Conservation (phyloP, 1,139 yeast genomes). For the Yamadazyma diospyri region DNA sequence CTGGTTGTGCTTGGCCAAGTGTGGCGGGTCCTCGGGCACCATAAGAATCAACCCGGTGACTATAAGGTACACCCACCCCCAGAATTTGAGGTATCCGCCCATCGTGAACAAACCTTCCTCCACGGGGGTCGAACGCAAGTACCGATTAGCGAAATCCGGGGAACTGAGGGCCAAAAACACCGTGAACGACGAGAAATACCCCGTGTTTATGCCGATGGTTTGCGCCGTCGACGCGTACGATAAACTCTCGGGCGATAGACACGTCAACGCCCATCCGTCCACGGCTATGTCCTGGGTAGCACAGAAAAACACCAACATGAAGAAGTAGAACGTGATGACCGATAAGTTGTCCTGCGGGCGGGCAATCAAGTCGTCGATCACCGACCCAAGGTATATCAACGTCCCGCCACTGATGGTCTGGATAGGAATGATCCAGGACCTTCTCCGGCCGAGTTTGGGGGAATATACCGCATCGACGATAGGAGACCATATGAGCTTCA, state of each 20-base stretch:
- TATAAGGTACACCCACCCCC: slow-evolving; percentile 70
- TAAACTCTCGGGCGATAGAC: slow-evolving; percentile 71
- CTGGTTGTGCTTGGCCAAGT: slow-evolving; percentile 39
- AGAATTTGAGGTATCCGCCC: slow-evolving; percentile 69
- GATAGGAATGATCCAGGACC: slow-evolving; percentile 93
- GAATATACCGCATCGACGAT: slow-evolving; percentile 84
- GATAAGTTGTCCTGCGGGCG: slow-evolving; percentile 54
- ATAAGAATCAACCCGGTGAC: slow-evolving; percentile 63
- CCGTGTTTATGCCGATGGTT: slow-evolving; percentile 89
- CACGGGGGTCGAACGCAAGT: slow-evolving; percentile 58
- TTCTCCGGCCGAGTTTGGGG: slow-evolving; percentile 69
- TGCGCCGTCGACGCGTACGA: slow-evolving; percentile 98
- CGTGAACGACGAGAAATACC: slow-evolving; percentile 88
- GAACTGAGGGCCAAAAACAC: slow-evolving; percentile 88
- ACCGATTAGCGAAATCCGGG: slow-evolving; percentile 87
- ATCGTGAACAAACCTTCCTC: slow-evolving; percentile 68
- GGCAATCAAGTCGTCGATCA: slow-evolving; percentile 54
- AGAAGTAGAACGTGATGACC: slow-evolving; percentile 61
- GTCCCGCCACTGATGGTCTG: slow-evolving; percentile 74
- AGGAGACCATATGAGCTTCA: slow-evolving; percentile 93
- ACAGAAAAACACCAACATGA: slow-evolving; percentile 76
- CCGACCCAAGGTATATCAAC: slow-evolving; percentile 58
- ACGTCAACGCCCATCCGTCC: slow-evolving; percentile 97
- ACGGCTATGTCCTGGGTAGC: slow-evolving; percentile 99
- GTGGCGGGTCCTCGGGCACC: slow-evolving; percentile 66